Base-by-base conservation (phyloP, 805 yeast genomes). In the Candida sakaeoensis region DNA sequence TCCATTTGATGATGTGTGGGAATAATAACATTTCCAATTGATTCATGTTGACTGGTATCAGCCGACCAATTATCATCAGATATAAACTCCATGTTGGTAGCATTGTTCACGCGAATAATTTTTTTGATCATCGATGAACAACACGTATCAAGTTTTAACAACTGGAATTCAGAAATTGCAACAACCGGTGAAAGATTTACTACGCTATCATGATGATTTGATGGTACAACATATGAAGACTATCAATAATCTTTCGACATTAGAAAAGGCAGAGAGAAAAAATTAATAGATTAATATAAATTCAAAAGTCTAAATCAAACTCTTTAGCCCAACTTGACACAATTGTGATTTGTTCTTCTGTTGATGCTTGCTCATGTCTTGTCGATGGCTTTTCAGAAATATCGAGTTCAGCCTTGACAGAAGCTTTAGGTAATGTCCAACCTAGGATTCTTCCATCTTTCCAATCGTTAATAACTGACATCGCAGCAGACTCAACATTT, bases 241-340 rank as follows among this genome's bases (percentile, higher is more conserved):
- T 4, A 46, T 58, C 40, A 60, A 62, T 37, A 55, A 57, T 44
- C 36, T 58, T 18, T 28, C 43, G 2, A 22, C 45, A 8, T 26
- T 43, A 7, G 33, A 36, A 3, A 33, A 33, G 14, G 9, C 12
- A 17, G 33, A 2, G 21, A 41, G 22, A 12, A 17, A 32, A n/a
- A 19, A n/a, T 21, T 7, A 7, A 21, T 7, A 21, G 37, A 22
- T 4, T 12, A 8, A 33, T 12, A 33, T 24, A 16, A 6, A 33
- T 33, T 9, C n/a, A 24, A 5, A 31, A 18, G 14, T 87, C 96
- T 51, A 93, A 71, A 63, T 89, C 96, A 59, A 93, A 90, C 65
- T 90, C 99, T 61, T 87, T 77, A 15, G 97, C 82, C 97, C 98
- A 93, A 51, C 79, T 75, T 12, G 74, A 65, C n/a, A 93, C 99